Conservation (phyloP, 495 filamentous ascomycete genomes). For the Parathielavia hyrcaniae region DNA sequence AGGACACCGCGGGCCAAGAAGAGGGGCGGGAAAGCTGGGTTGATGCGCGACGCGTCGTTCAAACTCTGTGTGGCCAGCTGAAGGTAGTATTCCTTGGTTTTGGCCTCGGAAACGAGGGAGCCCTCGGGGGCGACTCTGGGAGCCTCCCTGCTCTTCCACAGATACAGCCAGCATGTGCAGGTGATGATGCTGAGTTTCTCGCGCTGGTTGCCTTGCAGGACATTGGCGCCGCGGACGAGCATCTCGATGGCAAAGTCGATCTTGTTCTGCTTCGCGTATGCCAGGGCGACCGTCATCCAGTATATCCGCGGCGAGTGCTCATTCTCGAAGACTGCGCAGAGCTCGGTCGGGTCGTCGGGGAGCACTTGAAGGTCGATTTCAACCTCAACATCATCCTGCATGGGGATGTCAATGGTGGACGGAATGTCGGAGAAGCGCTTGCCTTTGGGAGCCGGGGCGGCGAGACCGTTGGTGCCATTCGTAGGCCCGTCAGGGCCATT, state of each 20-base stretch:
- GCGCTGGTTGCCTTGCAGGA: slow-evolving; percentile 62
- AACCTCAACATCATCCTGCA: slow-evolving; percentile 77
- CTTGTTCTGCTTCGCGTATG: slow-evolving; percentile 94
- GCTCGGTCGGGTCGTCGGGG: slow-evolving; percentile 89
- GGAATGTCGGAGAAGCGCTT: slow-evolving; percentile 83
- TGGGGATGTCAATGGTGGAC: slow-evolving; percentile 81
- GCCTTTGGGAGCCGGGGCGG: slow-evolving; percentile 31
- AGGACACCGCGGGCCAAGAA: slow-evolving; percentile 89
- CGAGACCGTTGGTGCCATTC: slow-evolving; percentile 26
- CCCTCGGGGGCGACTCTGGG: slow-evolving; percentile 67
- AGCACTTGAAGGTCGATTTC: slow-evolving; percentile 88
- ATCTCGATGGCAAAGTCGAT: slow-evolving; percentile 93
- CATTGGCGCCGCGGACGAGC: slow-evolving; percentile 71
- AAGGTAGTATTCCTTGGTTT: slow-evolving; percentile 88
- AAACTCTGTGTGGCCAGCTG: slow-evolving; percentile 81
- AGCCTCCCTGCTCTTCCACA: slow-evolving; percentile 85
- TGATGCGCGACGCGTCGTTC: slow-evolving; percentile 91
- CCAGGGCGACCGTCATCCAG: slow-evolving; percentile 93
- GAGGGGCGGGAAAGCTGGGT: slow-evolving; percentile 79
- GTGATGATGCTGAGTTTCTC: slow-evolving; percentile 81
- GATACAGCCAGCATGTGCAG: slow-evolving; percentile 84
- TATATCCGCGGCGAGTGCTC: slow-evolving; percentile 79
- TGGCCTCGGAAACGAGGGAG: slow-evolving; percentile 56
- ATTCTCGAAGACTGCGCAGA: slow-evolving; percentile 88
- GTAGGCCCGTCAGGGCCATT: slow-evolving; percentile 25